Evolutionary conservation across 202 grass and related monocot genomes (phyloP).

Genomic region (Musa balbisiana): DNA sequence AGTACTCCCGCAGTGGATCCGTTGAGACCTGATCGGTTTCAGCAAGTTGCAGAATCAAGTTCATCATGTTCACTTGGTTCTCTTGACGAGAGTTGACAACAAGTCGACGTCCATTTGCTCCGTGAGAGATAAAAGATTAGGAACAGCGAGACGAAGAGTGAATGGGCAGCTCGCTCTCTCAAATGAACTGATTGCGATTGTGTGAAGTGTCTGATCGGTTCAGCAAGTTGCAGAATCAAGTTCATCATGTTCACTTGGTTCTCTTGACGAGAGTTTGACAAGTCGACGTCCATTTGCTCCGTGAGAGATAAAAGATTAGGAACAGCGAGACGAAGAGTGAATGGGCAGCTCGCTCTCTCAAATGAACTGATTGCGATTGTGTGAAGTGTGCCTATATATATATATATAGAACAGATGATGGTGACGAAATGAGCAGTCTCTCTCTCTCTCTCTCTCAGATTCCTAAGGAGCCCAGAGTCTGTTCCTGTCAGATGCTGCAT

Average conservation of each 20-base stretch:
- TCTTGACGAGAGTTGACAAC: background rate
- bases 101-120: conserved; percentile 9
- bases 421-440: no score
- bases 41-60: background rate
- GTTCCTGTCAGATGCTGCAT: no score
- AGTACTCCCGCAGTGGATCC: background rate
- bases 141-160: no score
- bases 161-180: no score
- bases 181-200: no score
- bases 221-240: conserved; percentile 1
- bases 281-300: conserved; percentile 6
- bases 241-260: background rate
- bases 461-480: no score
- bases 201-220: background rate
- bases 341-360: no score
- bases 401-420: no score
- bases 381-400: no score
- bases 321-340: no score
- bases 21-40: background rate
- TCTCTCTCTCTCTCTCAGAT: no score
- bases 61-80: background rate
- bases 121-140: background rate
- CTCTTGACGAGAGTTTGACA: background rate
- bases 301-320: background rate
- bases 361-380: no score